Conservation (phyloP, 2,329 filamentous ascomycete genomes). For the Xylariales sp. region DNA sequence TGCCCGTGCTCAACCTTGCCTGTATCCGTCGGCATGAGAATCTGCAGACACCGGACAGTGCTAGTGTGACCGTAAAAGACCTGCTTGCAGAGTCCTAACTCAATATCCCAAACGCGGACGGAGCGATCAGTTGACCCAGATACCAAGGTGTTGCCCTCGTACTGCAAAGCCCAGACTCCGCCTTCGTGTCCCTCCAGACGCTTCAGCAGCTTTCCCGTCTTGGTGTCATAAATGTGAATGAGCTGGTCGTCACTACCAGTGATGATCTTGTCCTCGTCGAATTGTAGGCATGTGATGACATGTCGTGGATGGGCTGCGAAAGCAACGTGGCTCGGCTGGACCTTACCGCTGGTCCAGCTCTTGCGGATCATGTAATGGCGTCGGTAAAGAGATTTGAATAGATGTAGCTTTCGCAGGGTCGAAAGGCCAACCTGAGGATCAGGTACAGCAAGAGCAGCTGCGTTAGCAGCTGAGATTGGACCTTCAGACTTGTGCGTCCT, state of each 20-base stretch:
- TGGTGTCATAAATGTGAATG: constrained; percentile 97
- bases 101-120: constrained; percentile 99
- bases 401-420: constrained; percentile 75
- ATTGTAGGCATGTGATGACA: constrained; percentile 96
- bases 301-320: constrained; percentile 95
- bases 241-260: constrained; percentile 97
- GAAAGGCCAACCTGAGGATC: constrained; percentile 76
- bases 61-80: constrained; percentile 97
- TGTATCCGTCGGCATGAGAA: constrained; percentile 79
- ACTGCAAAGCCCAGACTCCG: constrained; percentile 95
- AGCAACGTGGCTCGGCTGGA: constrained; percentile 85
- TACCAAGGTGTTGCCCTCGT: constrained; percentile 89
- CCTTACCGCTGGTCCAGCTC: constrained; percentile 83
- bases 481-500: constrained; percentile 65
- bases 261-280: constrained; percentile 96
- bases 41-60: constrained; percentile 92
- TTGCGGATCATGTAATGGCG: constrained; percentile 86
- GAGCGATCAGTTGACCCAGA: constrained; percentile 95
- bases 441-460: constrained; percentile 76
- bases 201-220: constrained; percentile 79
- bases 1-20: constrained; percentile 67
- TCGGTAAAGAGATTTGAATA: constrained; percentile 95
- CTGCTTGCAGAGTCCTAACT: constrained; percentile 85
- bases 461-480: constrained; percentile 79
- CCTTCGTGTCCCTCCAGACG: constrained; percentile 92